Conservation (phyloP, 2,329 filamentous ascomycete species). For the Zalaria obscura region DNA sequence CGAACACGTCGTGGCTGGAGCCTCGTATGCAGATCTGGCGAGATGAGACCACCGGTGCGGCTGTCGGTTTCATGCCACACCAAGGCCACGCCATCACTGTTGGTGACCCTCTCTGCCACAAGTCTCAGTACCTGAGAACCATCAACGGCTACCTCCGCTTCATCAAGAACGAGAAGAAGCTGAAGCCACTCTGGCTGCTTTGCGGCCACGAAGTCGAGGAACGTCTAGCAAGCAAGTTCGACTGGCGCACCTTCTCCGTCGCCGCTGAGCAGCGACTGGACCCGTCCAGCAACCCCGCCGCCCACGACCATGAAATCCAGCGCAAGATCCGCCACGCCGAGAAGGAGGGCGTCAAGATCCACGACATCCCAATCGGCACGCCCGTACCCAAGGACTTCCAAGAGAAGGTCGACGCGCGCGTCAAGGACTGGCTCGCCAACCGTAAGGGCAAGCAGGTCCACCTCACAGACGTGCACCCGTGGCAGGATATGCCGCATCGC, state of each 20-base stretch:
- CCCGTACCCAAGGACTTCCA: constrained; percentile 52
- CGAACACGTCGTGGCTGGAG: constrained; percentile 88
- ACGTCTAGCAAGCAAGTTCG: constrained; percentile 63
- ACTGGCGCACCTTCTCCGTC: constrained; percentile 80
- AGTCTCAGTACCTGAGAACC: constrained; percentile 59
- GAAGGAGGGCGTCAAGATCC: constrained; percentile 69
- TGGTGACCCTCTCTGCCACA: constrained; percentile 75
- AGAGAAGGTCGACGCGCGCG: constrained; percentile 53
- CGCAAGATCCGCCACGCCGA: constrained; percentile 71
- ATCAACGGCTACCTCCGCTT: constrained; percentile 62
- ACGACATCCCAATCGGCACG: constrained; percentile 53
- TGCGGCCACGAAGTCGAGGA: constrained; percentile 68
- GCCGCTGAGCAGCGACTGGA: constrained; percentile 81
- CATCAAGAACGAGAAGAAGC: constrained; percentile 53
- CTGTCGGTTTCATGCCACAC: constrained; percentile 67
- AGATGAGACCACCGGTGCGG: constrained; percentile 63
- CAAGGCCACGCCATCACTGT: constrained; percentile 71
- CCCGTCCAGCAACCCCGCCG: constrained; percentile 50
- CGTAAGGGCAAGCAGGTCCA: constrained; percentile 82
- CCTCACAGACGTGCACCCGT: constrained; percentile 77
- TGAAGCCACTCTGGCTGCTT: constrained; percentile 81
- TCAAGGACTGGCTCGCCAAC: constrained; percentile 64
- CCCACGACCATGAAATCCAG: constrained; percentile 50
- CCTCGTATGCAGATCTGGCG: constrained; percentile 81
- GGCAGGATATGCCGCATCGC: constrained; percentile 70